These are phyloP conservation scores for Mallotus japonicus DNA, from an alignment of 441 rosid species.

Conservation along the genomic window DNA sequence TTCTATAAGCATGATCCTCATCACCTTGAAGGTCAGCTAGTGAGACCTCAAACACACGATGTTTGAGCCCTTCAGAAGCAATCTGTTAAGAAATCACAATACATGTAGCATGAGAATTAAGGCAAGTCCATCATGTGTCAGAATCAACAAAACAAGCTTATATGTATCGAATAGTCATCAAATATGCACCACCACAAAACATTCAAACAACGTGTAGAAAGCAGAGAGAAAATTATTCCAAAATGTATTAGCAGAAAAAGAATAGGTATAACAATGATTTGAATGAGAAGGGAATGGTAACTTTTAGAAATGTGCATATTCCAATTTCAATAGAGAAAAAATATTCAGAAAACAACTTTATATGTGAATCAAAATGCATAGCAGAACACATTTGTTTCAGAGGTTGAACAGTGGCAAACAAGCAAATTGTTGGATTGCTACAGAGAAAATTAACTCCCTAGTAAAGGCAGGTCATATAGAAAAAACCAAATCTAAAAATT, in stretches of 20 bases:
- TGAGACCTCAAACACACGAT: constrained; percentile 80
- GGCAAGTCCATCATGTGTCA: neutral
- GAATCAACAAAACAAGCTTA: neutral
- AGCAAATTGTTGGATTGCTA: neutral
- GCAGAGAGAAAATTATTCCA: no score
- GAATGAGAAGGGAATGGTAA: no score
- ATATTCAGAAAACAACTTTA: no score
- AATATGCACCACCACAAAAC: no score
- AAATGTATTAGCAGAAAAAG: no score
- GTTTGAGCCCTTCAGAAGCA: constrained; percentile 95
- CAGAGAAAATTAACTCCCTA: neutral
- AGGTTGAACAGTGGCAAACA: neutral
- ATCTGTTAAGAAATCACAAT: constrained; percentile 40
- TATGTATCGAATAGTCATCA: neutral
- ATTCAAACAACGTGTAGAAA: no score
- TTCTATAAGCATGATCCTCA: constrained; percentile 81
- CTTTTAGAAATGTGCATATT: no score
- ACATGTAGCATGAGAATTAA: neutral
- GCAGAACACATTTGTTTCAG: no score
- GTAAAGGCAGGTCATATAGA: neutral
- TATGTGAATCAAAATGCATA: no score
- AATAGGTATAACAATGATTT: no score
- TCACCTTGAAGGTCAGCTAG: constrained; percentile 81
- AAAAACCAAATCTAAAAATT: no score
- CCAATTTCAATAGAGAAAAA: no score